phyloP scores from a whole-genome alignment of 2,329 filamentous ascomycete genomes.

The Colletotrichum camelliae region DNA sequence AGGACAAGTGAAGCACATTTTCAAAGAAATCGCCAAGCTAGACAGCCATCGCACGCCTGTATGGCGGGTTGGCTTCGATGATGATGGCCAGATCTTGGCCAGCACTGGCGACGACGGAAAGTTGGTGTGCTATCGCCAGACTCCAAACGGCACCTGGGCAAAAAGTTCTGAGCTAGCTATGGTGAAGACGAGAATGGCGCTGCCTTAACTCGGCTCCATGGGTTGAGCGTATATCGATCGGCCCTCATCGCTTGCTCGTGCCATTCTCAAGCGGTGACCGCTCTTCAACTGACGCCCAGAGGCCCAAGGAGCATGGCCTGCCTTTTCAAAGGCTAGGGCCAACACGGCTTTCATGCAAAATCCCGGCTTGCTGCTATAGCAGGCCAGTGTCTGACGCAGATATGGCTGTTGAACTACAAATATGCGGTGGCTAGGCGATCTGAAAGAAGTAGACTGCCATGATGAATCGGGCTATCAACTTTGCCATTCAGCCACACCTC shows the following conservation, averaged over 20 bases:
- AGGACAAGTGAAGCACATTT: conserved; percentile 69
- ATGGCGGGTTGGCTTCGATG: conserved; percentile 77
- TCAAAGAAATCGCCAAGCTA: conserved; percentile 69
- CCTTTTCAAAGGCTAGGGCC: not conserved
- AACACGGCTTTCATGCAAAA: not conserved
- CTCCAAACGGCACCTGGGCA: conserved; percentile 61
- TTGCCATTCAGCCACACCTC: not conserved
- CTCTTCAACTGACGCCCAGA: not conserved
- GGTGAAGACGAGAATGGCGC: conserved; percentile 60
- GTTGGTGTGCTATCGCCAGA: conserved; percentile 66
- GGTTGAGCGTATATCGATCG: not conserved
- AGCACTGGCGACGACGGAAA: conserved; percentile 79
- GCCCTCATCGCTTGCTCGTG: not conserved
- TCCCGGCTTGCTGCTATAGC: not conserved
- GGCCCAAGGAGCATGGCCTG: not conserved
- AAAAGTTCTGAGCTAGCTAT: conserved; percentile 66
- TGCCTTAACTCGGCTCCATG: conserved; percentile 33
- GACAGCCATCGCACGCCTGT: conserved; percentile 73
- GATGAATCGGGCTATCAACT: not conserved
- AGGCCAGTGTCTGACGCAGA: not conserved
- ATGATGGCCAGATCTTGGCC: conserved; percentile 74
- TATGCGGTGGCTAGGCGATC: not conserved
- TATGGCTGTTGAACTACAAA: not conserved
- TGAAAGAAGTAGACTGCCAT: not conserved
- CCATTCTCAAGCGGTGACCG: not conserved